Evolutionary conservation across 2,329 filamentous ascomycete species (phyloP).

Genomic region (Epichloe sylvatica): DNA sequence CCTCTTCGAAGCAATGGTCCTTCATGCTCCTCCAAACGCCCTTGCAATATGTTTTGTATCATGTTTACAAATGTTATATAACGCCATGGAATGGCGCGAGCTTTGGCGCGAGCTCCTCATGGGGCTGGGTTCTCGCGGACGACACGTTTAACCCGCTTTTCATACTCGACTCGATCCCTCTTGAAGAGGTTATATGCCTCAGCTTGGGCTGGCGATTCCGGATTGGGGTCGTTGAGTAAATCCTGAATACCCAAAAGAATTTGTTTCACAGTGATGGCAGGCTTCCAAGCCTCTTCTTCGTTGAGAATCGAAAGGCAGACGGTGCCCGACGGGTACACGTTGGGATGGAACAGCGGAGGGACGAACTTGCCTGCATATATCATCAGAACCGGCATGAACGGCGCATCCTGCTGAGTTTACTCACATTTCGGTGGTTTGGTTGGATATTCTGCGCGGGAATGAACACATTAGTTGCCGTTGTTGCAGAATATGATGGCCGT

Average conservation of each 20-base stretch:
- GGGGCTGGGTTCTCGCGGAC: conserved; percentile 81
- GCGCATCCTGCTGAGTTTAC: conserved; percentile 18
- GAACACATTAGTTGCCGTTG: background rate
- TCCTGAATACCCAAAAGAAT: conserved; percentile 94
- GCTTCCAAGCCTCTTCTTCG: conserved; percentile 97
- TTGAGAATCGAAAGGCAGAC: conserved; percentile 95
- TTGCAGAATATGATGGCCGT: conserved; percentile 1
- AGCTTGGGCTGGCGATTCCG: conserved; percentile 89
- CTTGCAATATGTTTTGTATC: conserved; percentile 12
- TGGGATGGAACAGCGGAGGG: conserved; percentile 92
- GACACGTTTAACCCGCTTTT: conserved; percentile 71
- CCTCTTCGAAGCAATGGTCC: conserved; percentile 11
- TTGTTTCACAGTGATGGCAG: conserved; percentile 95
- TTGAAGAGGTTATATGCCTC: conserved; percentile 97
- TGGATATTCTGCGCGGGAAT: conserved; percentile 59
- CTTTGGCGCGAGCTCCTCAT: conserved; percentile 21
- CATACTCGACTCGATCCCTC: conserved; percentile 75
- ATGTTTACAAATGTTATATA: conserved; percentile 1
- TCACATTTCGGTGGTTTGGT: conserved; percentile 98
- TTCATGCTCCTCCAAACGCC: conserved; percentile 16
- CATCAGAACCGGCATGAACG: background rate
- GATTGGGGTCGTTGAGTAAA: conserved; percentile 89
- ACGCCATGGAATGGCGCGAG: conserved; percentile 5
- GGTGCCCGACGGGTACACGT: conserved; percentile 95
- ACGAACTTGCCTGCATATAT: conserved; percentile 69